These are phyloP conservation scores for Vigna mungo DNA, from an alignment of 306 rosid species.

Conservation along the genomic window DNA sequence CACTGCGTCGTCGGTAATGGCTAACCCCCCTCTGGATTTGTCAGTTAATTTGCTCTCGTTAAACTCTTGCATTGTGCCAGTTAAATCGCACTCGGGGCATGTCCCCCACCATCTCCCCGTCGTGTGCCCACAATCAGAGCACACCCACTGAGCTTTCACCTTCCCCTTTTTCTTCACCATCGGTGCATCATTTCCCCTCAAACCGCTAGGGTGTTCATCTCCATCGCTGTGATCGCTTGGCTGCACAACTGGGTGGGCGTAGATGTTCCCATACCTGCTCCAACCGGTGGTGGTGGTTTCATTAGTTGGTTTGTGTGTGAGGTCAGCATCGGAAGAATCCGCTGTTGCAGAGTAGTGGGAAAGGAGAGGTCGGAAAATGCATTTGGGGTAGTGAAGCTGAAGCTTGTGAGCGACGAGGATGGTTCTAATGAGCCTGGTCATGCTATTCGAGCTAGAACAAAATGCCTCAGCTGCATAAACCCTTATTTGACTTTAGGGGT, in stretches of 20 bases:
- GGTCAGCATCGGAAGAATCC: not conserved
- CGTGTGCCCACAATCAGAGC: slow-evolving; percentile 66
- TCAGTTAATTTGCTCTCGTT: slow-evolving; percentile 43
- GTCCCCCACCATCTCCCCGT: slow-evolving; percentile 83
- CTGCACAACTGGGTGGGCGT: slow-evolving; percentile 20
- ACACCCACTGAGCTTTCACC: slow-evolving; percentile 69
- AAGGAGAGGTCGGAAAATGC: slow-evolving; percentile 13
- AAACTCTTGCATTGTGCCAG: slow-evolving; percentile 60
- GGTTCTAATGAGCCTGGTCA: slow-evolving; percentile 64
- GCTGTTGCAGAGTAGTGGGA: slow-evolving; percentile 6
- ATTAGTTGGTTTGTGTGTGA: not conserved
- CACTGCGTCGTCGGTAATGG: slow-evolving; percentile 57
- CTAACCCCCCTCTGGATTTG: slow-evolving; percentile 46
- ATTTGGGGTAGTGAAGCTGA: slow-evolving; percentile 42
- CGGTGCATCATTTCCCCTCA: not conserved
- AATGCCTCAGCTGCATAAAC: not conserved
- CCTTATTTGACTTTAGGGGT: slow-evolving; percentile 19
- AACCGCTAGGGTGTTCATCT: slow-evolving; percentile 26
- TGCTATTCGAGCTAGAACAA: not conserved
- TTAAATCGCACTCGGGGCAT: slow-evolving; percentile 58
- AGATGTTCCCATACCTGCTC: slow-evolving; percentile 51
- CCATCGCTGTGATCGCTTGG: slow-evolving; percentile 13
- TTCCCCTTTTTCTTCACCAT: slow-evolving; percentile 52
- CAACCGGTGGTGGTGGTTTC: slow-evolving; percentile 41
- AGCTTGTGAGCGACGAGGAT: slow-evolving; percentile 50